Percentiles rank a stretch among this genome's conserved stretches.
Evolutionary conservation across 148 eudicot species (phyloP).

Genomic region (Pharnaceum exiguum): DNA sequence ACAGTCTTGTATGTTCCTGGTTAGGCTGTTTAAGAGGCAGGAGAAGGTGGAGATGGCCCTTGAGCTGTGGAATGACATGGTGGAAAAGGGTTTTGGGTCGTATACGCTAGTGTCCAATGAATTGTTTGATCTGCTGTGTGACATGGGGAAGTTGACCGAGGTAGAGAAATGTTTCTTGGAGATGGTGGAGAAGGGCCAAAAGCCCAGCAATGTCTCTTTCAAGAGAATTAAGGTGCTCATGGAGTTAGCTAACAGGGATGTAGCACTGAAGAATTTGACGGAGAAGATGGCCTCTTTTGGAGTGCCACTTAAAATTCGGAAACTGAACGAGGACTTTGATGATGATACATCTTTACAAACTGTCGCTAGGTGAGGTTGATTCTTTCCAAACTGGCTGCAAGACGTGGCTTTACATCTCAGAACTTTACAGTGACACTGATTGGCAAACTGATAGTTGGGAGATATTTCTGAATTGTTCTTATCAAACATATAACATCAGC

Average conservation of each 20-base stretch:
- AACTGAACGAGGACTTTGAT: constrained; percentile 25
- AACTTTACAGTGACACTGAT: too few relatives aligned
- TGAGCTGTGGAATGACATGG: constrained; percentile 90
- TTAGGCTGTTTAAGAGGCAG: constrained; percentile 64
- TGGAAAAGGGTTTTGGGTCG: constrained; percentile 83
- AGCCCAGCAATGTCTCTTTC: constrained; percentile 70
- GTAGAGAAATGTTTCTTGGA: constrained; percentile 78
- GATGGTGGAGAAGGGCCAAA: constrained; percentile 84
- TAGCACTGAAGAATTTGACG: constrained; percentile 38
- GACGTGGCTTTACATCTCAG: too few relatives aligned
- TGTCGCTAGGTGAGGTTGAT: constrained; percentile 23
- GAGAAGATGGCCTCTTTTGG: constrained; percentile 64
- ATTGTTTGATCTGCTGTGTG: constrained; percentile 79
- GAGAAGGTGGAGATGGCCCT: constrained; percentile 81
- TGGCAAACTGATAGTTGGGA: too few relatives aligned
- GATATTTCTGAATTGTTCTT: too few relatives aligned
- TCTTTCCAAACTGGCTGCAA: too few relatives aligned
- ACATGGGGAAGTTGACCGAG: constrained; percentile 66
- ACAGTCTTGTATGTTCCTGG: constrained; percentile 80
- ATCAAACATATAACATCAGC: too few relatives aligned
- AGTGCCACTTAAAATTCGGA: constrained; percentile 20
- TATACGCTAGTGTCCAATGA: constrained; percentile 67
- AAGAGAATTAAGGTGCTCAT: constrained; percentile 87
- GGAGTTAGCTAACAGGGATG: constrained; percentile 76
- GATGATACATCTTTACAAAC: constrained; percentile 22